Evolutionary conservation across 2,329 filamentous ascomycete species (phyloP), one percentile per base, ranked within the genome.

Genomic region (Aureobasidium vineae): DNA sequence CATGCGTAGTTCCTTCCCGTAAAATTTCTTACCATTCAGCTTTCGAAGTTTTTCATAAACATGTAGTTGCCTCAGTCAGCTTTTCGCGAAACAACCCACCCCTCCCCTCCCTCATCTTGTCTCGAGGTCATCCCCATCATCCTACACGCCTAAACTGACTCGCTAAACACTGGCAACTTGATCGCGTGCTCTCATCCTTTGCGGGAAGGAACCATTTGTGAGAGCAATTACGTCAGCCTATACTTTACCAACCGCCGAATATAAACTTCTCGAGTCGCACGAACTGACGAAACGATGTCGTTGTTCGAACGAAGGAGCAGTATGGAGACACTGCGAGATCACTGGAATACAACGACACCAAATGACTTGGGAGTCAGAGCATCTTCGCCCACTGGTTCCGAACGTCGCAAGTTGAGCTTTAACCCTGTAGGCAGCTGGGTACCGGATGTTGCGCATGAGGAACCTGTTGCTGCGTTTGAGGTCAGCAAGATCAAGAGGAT

Each of bases 401-500:
- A 80, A 67, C 75, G 79, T 45, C 75, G 80, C 50, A 82, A 82
- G 72, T 77, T 83, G 68, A 80, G 77, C 69, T 82, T 82, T 76
- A 81, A 82, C 66, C 81, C 81, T 13, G 77, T 81, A 2, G 80
- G 77, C 63, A 76, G 76, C 66, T 83, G 81, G 80, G 43, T 79
- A 1, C 75, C 77, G 13, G 70, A 72, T 3, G 72, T 75, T 16
- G 73, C 75, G 21, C 77, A 79, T 68, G 69, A 72, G 33, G 69
- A 72, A 43, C 76, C 79, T 10, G 74, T 80, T 19, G 77, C 76
- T 60, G 83, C 84, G 1, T 85, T 84, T 70, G 84, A 88, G 73
- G 82, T 86, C 36, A 79, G 80, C 68, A 81, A 79, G 66, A 76
- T 78, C 67, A 85, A 81, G 72, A 77, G 85, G 69, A 79, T 86